Percentiles rank a stretch among this genome's conserved stretches.
These are phyloP conservation scores for Vitellaria paradoxa DNA, from an alignment of 179 eudicot species.

Conservation along the genomic window DNA sequence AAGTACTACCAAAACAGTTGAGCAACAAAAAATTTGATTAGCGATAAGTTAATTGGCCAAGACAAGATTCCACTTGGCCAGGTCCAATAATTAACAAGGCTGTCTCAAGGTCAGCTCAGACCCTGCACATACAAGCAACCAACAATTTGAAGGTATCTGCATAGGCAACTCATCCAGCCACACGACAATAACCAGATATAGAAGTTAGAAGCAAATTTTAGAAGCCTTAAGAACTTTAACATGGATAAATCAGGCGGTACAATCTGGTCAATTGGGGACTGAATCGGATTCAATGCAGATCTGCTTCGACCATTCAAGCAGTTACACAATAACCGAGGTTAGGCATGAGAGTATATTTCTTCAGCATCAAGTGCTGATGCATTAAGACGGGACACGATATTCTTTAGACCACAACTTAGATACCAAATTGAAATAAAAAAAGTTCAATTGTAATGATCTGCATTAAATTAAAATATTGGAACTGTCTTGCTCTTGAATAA, in stretches of 20 bases:
- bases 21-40: not conserved
- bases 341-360: too few relatives aligned
- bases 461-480: too few relatives aligned
- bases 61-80: not conserved
- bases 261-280: not conserved
- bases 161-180: not conserved
- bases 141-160: not conserved
- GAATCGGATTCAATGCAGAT: not conserved
- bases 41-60: conserved; percentile 3
- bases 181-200: not conserved
- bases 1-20: not conserved
- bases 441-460: too few relatives aligned
- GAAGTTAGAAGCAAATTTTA: not conserved
- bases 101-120: not conserved
- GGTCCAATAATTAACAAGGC: not conserved
- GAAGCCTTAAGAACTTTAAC: not conserved
- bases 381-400: too few relatives aligned
- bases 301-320: not conserved
- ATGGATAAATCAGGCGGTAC: not conserved
- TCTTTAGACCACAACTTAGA: too few relatives aligned
- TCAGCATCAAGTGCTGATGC: too few relatives aligned
- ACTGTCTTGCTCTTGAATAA: too few relatives aligned
- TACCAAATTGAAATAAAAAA: too few relatives aligned
- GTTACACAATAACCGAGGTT: not conserved
- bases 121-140: too few relatives aligned